Evolutionary conservation across 768 basidiomycete genomes (phyloP), one percentile per base, ranked within the genome.

Genomic region (Cystofilobasidium bisporidii): DNA sequence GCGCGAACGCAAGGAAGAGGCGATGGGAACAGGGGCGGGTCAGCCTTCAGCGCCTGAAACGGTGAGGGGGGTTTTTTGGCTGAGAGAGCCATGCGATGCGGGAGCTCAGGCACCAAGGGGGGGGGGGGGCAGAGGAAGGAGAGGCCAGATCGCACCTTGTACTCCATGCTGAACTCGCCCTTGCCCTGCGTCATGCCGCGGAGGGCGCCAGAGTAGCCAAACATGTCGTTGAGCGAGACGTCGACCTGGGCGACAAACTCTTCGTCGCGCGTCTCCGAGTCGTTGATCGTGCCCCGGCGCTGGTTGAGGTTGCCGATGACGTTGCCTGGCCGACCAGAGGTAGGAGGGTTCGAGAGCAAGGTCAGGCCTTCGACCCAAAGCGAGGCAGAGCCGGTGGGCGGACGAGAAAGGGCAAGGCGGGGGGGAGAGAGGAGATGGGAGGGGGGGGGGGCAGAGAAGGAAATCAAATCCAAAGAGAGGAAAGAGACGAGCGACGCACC

Each of bases 211-310:
- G 92, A 93, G 76, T 97, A 97, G 22, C 91, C 89, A 75, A 99
- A 99, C 94, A 98, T 98, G 72, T 98, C 94, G 77, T 91, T 96
- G 77, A 99, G 77, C 11, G 90, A 86, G 17, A 99, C 93, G 74
- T 97, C 94, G 26, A 91, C 91, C 33, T 83, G 81, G 64, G 87
- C 83, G 6, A 89, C 91, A 75, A 99, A 98, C 78, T 99, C 94
- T 72, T 98, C 96, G 72, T 96, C 93, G 50, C 94, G 86, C 38
- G 94, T 87, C 78, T 98, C 96, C 72, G 89, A 94, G 73, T 97
- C 94, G 48, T 93, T 80, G 74, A 99, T 96, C 2, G 89, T 91
- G 6, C 96, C 96, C 56, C 91, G 85, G 33, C 96, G 84, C 61
- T 87, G 84, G 76, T 96, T 99, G 72, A 99, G 78, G 15, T 90